These are phyloP conservation scores for Cladosporium halotolerans DNA, from an alignment of 2,329 filamentous ascomycete genomes.

Conservation along the genomic window DNA sequence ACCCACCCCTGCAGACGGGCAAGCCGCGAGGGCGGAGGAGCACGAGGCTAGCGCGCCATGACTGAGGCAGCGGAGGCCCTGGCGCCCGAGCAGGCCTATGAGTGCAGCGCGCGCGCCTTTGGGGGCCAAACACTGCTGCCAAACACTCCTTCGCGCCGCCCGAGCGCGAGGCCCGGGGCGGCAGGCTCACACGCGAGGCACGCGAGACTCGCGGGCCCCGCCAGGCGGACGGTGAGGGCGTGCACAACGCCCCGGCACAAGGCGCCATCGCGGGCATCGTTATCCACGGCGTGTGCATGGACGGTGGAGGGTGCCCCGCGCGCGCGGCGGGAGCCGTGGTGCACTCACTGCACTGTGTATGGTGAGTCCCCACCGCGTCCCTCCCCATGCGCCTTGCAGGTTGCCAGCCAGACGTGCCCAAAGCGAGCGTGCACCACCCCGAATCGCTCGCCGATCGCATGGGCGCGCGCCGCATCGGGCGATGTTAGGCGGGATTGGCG, in stretches of 20 bases:
- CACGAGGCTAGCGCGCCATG: slow-evolving; percentile 10
- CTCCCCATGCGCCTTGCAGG: not conserved
- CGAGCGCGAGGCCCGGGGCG: slow-evolving; percentile 3
- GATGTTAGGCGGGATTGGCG: slow-evolving; percentile 5
- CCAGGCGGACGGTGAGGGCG: slow-evolving; percentile 4
- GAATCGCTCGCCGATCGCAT: slow-evolving; percentile 4
- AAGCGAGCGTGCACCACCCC: not conserved
- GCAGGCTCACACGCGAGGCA: slow-evolving; percentile 6
- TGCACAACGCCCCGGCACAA: not conserved
- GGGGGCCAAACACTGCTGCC: slow-evolving; percentile 1
- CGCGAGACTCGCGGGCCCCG: not conserved
- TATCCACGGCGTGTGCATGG: too few species aligned
- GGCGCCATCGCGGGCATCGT: too few species aligned
- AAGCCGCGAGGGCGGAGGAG: slow-evolving; percentile 10
- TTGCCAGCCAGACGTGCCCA: slow-evolving; percentile 1
- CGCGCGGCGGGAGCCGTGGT: slow-evolving; percentile 5
- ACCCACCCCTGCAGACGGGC: slow-evolving; percentile 11
- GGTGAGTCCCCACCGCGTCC: too few species aligned
- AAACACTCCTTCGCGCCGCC: slow-evolving; percentile 9
- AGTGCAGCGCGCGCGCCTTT: not conserved
- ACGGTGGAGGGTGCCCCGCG: not conserved
- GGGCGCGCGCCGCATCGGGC: slow-evolving; percentile 5
- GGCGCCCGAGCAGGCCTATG: slow-evolving; percentile 8
- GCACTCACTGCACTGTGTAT: not conserved
- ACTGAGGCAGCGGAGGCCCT: slow-evolving; percentile 8